Evolutionary conservation across 495 filamentous ascomycete species (phyloP).

Genomic region (Penicillium macrosclerotiorum): DNA sequence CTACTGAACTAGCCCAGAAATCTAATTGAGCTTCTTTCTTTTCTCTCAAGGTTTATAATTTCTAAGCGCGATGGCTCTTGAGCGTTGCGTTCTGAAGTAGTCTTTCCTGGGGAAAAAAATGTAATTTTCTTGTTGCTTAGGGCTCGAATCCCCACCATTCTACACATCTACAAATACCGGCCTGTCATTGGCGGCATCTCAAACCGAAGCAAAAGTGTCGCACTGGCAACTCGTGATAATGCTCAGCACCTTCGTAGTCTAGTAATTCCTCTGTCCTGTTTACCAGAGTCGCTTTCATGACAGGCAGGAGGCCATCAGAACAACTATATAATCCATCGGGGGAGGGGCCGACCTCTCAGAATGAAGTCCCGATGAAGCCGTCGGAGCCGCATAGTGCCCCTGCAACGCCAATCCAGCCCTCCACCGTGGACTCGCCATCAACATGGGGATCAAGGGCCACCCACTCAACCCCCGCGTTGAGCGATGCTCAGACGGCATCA

Average conservation of each 20-base stretch:
- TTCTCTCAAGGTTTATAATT: too few species aligned
- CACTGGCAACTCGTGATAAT: conserved; percentile 7
- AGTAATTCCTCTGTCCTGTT: conserved; percentile 4
- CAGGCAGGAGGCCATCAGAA: conserved; percentile 8
- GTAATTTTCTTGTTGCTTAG: conserved; percentile 1
- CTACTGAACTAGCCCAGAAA: not conserved
- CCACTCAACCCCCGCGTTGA: conserved; percentile 7
- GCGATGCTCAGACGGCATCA: conserved; percentile 6
- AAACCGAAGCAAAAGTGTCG: conserved; percentile 18
- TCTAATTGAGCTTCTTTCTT: too few species aligned
- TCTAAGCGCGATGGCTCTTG: too few species aligned
- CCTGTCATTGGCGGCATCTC: conserved; percentile 23
- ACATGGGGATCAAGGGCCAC: conserved; percentile 1
- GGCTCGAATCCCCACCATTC: conserved; percentile 13
- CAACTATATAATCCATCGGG: conserved; percentile 1
- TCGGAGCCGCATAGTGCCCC: conserved; percentile 16
- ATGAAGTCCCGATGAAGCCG: conserved; percentile 6
- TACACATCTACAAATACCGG: conserved; percentile 14
- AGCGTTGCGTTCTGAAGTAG: too few species aligned
- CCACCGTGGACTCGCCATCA: conserved; percentile 3
- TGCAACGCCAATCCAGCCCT: conserved; percentile 10
- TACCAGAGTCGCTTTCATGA: conserved; percentile 11
- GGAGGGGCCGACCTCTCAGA: conserved; percentile 2
- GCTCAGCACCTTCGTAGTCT: conserved; percentile 4
- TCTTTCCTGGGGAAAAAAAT: not conserved